Conservation (phyloP, 108 stramenopile genomes). For the Bacterosira constricta region DNA sequence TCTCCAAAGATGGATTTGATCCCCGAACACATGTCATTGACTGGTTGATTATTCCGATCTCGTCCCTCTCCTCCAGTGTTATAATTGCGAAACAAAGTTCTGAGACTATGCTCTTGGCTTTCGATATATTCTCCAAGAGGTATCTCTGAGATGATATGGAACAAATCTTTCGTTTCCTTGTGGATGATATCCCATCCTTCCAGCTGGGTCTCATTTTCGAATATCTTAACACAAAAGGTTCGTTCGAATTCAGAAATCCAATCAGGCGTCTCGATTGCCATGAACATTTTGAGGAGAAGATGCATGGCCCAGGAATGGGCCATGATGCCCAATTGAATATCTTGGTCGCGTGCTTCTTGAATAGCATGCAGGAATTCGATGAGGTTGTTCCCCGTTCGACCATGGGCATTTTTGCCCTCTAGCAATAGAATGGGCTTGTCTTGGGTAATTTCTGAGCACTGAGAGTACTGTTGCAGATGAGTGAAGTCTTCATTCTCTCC, state of each 20-base stretch:
- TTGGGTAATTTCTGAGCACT: conserved; percentile 1
- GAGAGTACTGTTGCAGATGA: neutral
- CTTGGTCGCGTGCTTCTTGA: conserved; percentile 15
- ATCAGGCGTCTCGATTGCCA: neutral
- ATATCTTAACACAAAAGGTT: conserved; percentile 13
- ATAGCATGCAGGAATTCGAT: conserved; percentile 19
- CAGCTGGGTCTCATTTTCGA: neutral
- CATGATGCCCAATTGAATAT: conserved; percentile 14
- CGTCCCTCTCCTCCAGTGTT: conserved; percentile 21
- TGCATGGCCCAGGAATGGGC: conserved; percentile 16
- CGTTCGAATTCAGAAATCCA: conserved; percentile 1
- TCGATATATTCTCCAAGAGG: conserved; percentile 31
- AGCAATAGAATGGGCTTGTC: conserved; percentile 1
- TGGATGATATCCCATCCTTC: neutral
- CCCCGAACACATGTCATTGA: conserved; percentile 33
- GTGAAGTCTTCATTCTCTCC: neutral
- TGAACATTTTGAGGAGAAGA: conserved; percentile 7
- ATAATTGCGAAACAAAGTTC: conserved; percentile 29
- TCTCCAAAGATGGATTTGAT: conserved; percentile 24
- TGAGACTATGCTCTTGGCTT: neutral
- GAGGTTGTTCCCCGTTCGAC: conserved; percentile 26
- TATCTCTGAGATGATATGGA: neutral
- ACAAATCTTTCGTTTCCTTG: conserved; percentile 16
- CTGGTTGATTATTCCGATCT: neutral
- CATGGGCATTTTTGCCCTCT: neutral